Conservation (phyloP, 129 eudicot genomes). For the Sambucus nigra region DNA sequence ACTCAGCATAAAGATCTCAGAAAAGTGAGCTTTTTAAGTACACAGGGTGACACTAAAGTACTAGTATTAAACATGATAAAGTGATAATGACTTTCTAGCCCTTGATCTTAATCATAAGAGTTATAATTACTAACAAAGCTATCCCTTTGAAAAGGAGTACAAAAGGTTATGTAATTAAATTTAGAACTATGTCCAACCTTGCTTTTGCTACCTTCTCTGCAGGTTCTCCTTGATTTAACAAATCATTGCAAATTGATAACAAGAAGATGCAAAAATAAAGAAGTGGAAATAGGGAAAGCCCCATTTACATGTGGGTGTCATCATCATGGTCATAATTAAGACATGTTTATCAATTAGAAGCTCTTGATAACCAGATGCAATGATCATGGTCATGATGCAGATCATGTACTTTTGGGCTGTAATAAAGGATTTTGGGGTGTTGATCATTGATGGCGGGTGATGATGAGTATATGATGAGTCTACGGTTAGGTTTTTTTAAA, state of each 20-base stretch:
- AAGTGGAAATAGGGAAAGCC: neutral
- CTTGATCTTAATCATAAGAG: constrained; percentile 31
- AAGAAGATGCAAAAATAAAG: neutral
- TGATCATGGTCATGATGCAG: neutral
- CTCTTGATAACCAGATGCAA: neutral
- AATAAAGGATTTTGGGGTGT: neutral
- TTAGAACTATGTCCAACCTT: neutral
- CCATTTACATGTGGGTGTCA: constrained; percentile 14
- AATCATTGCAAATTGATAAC: neutral
- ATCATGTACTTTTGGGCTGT: no score
- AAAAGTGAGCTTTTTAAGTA: constrained; percentile 14
- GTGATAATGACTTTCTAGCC: neutral
- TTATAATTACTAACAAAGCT: constrained; percentile 27
- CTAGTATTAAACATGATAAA: constrained; percentile 2
- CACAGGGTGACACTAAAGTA: neutral
- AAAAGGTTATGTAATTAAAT: neutral
- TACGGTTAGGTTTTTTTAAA: constrained; percentile 24
- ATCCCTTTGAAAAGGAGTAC: constrained; percentile 1
- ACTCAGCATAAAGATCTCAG: constrained; percentile 3
- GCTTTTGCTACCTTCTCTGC: no score
- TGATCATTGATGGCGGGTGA: constrained; percentile 14
- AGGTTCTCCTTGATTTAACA: neutral
- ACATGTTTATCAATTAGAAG: neutral
- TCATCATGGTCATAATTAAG: constrained; percentile 7
- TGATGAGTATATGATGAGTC: constrained; percentile 27